A percentile compares a stretch with the other conserved stretches of the same genome.
Conservation (phyloP, 2,329 filamentous ascomycete genomes). For the Penicillium sp. region DNA sequence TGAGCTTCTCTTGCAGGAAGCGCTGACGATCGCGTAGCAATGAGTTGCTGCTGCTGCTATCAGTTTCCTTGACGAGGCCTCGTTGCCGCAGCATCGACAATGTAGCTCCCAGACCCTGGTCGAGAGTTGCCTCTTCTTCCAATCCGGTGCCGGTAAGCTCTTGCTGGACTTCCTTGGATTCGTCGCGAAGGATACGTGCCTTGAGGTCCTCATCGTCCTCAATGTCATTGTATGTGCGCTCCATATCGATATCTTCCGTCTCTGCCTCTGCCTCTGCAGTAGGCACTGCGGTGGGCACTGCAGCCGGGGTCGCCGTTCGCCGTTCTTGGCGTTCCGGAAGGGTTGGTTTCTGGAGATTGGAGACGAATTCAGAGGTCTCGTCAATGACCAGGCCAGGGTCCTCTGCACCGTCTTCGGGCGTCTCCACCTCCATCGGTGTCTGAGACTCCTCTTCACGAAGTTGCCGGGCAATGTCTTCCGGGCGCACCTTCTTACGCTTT, state of each 20-base stretch:
- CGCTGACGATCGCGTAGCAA: slow-evolving; percentile 64
- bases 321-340: slow-evolving; percentile 49
- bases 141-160: slow-evolving; percentile 61
- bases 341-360: slow-evolving; percentile 67
- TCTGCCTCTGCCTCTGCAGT: slow-evolving; percentile 42
- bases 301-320: slow-evolving; percentile 27
- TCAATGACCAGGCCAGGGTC: slow-evolving; percentile 77
- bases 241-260: slow-evolving; percentile 52
- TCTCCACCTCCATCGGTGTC: slow-evolving; percentile 55
- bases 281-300: slow-evolving; percentile 14
- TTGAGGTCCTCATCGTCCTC: slow-evolving; percentile 46
- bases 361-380: slow-evolving; percentile 90
- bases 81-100: slow-evolving; percentile 78
- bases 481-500: slow-evolving; percentile 79
- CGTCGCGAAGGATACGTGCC: slow-evolving; percentile 48
- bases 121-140: slow-evolving; percentile 77
- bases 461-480: slow-evolving; percentile 80
- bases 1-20: slow-evolving; percentile 73
- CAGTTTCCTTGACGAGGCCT: slow-evolving; percentile 64
- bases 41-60: slow-evolving; percentile 59
- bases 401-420: slow-evolving; percentile 49
- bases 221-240: slow-evolving; percentile 47
- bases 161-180: slow-evolving; percentile 37
- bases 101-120: slow-evolving; percentile 72
- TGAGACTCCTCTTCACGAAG: slow-evolving; percentile 58